phyloP scores from a whole-genome alignment of 1,284 basidiomycete species.

The Phylloporus sp. region DNA sequence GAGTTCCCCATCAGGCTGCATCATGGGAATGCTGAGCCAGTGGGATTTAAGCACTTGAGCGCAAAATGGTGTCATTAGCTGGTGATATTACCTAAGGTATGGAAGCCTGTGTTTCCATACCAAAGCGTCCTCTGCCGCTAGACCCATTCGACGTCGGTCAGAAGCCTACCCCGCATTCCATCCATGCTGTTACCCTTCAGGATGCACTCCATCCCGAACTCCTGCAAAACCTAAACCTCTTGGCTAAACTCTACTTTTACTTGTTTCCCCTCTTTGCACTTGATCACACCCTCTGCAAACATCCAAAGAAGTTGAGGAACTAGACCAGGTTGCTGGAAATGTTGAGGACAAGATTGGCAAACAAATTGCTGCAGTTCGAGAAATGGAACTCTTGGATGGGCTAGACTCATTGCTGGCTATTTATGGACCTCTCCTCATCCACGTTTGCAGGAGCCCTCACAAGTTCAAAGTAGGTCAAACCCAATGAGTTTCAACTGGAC shows the following conservation, averaged over 20 bases:
- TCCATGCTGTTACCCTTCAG: conserved; percentile 74
- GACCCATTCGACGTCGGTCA: conserved; percentile 61
- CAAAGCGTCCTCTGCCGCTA: too few species aligned
- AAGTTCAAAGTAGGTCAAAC: conserved; percentile 73
- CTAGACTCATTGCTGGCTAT: conserved; percentile 81
- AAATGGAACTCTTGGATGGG: conserved; percentile 89
- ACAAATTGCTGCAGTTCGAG: conserved; percentile 80
- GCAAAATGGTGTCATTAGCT: too few species aligned
- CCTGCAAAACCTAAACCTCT: conserved; percentile 59
- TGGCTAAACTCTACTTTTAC: conserved; percentile 64
- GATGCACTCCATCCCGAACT: conserved; percentile 66
- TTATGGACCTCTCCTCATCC: conserved; percentile 89
- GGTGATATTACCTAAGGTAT: too few species aligned
- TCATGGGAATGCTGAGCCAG: too few species aligned
- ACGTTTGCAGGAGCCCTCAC: conserved; percentile 88
- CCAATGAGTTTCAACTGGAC: neutral
- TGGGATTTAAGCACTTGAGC: too few species aligned
- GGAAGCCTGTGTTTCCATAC: too few species aligned
- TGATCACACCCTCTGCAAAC: conserved; percentile 75
- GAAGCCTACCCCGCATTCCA: conserved; percentile 75
- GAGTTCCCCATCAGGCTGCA: too few species aligned
- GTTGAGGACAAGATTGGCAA: conserved; percentile 99
- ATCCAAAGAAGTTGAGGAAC: conserved; percentile 83
- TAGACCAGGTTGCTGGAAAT: conserved; percentile 97
- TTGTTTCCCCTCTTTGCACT: conserved; percentile 70